phyloP scores from a whole-genome alignment of 139 green algal species.

The Volvox africanus region DNA sequence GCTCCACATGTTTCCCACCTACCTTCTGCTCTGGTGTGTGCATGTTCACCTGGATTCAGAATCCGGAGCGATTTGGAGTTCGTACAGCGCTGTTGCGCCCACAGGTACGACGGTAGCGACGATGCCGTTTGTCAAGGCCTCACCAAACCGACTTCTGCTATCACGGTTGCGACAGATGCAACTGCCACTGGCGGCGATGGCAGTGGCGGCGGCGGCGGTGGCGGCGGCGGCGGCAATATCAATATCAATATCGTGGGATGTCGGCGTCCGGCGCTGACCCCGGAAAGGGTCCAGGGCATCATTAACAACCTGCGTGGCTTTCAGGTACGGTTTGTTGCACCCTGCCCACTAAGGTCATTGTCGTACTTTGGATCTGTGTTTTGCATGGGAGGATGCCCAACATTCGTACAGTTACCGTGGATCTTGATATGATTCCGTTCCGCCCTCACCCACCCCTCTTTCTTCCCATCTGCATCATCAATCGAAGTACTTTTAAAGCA shows the following conservation, averaged over 20 bases:
- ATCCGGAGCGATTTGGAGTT: constrained; percentile 38
- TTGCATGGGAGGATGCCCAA: no score
- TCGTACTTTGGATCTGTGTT: no score
- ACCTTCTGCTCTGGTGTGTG: neutral
- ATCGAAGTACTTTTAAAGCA: no score
- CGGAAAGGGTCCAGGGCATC: constrained; percentile 39
- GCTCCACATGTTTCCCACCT: neutral
- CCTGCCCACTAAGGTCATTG: no score
- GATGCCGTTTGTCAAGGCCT: no score
- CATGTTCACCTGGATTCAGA: neutral
- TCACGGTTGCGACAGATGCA: neutral
- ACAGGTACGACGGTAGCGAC: neutral
- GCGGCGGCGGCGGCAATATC: neutral
- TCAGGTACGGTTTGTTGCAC: constrained; percentile 15
- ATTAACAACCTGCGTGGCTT: constrained; percentile 56
- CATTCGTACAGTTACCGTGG: no score
- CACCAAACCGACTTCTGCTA: neutral
- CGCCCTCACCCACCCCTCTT: no score
- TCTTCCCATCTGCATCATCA: no score
- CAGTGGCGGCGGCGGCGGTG: neutral
- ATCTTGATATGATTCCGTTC: no score
- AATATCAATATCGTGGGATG: neutral
- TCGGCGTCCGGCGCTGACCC: neutral
- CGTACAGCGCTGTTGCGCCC: constrained; percentile 16
- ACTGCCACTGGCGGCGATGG: neutral